Evolutionary conservation across 768 basidiomycete species (phyloP).

Genomic region (Cantharellus anzutake): DNA sequence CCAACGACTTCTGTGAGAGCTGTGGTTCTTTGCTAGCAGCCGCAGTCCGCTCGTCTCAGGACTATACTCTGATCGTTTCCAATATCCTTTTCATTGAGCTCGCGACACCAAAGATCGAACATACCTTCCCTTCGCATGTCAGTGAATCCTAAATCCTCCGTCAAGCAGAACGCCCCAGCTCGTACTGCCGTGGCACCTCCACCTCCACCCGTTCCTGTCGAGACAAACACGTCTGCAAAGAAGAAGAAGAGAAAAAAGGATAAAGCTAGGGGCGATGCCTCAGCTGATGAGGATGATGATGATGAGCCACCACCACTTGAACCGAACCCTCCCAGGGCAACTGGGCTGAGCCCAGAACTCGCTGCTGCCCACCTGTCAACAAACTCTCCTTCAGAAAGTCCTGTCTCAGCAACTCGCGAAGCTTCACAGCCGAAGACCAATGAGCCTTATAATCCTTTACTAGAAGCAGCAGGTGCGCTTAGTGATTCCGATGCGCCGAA

Average conservation of each 20-base stretch:
- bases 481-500: conserved; percentile 39
- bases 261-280: conserved; percentile 17
- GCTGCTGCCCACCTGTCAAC: conserved; percentile 31
- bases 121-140: neutral
- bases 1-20: no score
- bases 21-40: no score
- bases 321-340: conserved; percentile 13
- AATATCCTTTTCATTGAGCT: no score
- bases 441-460: conserved; percentile 39
- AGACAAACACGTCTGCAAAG: conserved; percentile 12
- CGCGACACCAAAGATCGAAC: no score
- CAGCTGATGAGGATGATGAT: conserved; percentile 17
- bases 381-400: conserved; percentile 13
- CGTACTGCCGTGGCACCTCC: neutral
- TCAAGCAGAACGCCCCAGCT: neutral
- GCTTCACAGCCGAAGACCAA: conserved; percentile 42
- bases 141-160: neutral
- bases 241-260: conserved; percentile 28
- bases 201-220: neutral
- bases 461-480: neutral
- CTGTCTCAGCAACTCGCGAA: conserved; percentile 23
- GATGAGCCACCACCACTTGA: conserved; percentile 13
- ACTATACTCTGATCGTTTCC: no score
- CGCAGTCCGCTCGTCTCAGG: no score
- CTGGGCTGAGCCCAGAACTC: conserved; percentile 27